These are phyloP conservation scores for Saturnispora galanensis DNA, from an alignment of 805 yeast species.

Conservation along the genomic window DNA sequence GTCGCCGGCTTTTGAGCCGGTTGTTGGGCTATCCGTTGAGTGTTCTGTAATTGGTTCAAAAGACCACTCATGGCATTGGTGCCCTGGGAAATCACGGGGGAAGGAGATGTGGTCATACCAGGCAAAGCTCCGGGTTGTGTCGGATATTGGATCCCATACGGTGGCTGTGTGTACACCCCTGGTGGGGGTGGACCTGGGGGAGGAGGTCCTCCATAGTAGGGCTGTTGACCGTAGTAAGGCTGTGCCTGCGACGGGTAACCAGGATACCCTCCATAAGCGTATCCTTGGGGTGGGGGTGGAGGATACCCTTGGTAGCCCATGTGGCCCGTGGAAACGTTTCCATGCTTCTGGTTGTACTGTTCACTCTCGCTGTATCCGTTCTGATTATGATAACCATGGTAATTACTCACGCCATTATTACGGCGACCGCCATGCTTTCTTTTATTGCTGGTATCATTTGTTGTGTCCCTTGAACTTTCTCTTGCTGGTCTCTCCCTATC, in stretches of 20 bases:
- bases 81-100: background rate
- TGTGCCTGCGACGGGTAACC: constrained; percentile 2
- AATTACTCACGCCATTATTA: constrained; percentile 8
- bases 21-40: background rate
- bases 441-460: background rate
- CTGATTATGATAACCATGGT: constrained; percentile 9
- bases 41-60: constrained; percentile 7
- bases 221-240: constrained; percentile 11
- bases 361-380: constrained; percentile 5
- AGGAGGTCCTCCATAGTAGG: constrained; percentile 15
- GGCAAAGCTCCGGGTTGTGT: constrained; percentile 8
- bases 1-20: background rate
- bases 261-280: constrained; percentile 2
- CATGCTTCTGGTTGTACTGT: constrained; percentile 7
- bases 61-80: constrained; percentile 8
- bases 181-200: background rate
- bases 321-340: background rate
- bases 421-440: constrained; percentile 16
- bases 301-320: constrained; percentile 1
- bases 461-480: background rate
- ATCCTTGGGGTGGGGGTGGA: constrained; percentile 3
- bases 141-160: constrained; percentile 7
- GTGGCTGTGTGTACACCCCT: constrained; percentile 10
- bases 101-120: constrained; percentile 3
- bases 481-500: constrained; percentile 10